A percentile compares a stretch with the other conserved stretches of the same genome.
phyloP scores from a whole-genome alignment of 345 rosid species.

The Lepidium aucheri region DNA sequence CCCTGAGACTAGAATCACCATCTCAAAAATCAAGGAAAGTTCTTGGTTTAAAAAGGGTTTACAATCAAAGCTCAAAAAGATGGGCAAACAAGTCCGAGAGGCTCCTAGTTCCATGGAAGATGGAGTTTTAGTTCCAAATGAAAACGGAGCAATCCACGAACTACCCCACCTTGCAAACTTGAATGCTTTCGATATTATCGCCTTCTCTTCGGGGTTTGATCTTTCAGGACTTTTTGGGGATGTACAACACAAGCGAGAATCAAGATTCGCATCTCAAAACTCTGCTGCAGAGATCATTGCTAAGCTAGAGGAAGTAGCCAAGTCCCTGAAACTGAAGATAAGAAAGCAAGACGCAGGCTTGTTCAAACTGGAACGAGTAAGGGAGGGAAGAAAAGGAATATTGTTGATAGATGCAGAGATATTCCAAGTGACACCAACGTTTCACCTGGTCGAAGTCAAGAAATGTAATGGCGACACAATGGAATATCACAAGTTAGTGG shows the following conservation, averaged over 20 bases:
- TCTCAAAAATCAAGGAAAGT: constrained; percentile 49
- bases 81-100: constrained; percentile 31
- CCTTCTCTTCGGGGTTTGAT: constrained; percentile 60
- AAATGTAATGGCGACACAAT: constrained; percentile 65
- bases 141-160: constrained; percentile 28
- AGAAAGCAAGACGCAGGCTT: constrained; percentile 59
- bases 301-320: constrained; percentile 52
- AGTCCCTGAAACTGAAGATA: constrained; percentile 43
- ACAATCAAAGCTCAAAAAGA: constrained; percentile 33
- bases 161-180: constrained; percentile 32
- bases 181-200: constrained; percentile 70
- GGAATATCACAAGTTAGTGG: constrained; percentile 59
- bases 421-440: constrained; percentile 52
- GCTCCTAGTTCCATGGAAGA: constrained; percentile 3
- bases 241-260: constrained; percentile 32
- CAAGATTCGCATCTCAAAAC: constrained; percentile 48
- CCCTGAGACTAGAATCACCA: constrained; percentile 46
- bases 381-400: constrained; percentile 61
- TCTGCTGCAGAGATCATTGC: constrained; percentile 58
- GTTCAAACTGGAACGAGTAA: constrained; percentile 48
- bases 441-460: constrained; percentile 69
- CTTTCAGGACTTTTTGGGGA: constrained; percentile 52
- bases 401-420: constrained; percentile 66
- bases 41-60: constrained; percentile 64
- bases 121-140: constrained; percentile 27